phyloP scores from a whole-genome alignment of 257 asterid genomes.

The Solanum verrucosum region DNA sequence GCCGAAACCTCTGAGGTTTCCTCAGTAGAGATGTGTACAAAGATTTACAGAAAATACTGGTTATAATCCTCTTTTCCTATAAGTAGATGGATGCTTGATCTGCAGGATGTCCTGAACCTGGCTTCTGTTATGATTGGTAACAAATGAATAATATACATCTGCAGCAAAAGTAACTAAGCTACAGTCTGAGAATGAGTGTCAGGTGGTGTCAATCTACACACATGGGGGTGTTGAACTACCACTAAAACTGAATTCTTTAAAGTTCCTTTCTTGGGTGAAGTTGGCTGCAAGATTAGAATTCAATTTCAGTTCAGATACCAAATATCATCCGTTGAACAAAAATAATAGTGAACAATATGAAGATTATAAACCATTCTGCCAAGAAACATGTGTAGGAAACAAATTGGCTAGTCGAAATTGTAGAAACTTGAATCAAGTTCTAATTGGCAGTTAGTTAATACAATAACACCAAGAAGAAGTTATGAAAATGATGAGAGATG shows the following conservation, averaged over 20 bases:
- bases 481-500: neutral
- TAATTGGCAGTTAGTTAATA: neutral
- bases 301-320: neutral
- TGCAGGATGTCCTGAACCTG: neutral
- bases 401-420: neutral
- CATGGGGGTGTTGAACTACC: constrained; percentile 67
- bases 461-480: neutral
- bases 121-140: neutral
- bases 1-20: neutral
- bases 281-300: constrained; percentile 40
- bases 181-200: constrained; percentile 3
- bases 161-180: neutral
- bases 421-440: neutral
- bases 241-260: constrained; percentile 48
- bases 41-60: neutral
- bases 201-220: constrained; percentile 12
- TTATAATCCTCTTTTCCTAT: neutral
- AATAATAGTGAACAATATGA: neutral
- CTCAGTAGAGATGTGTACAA: neutral
- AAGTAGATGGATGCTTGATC: neutral
- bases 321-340: neutral
- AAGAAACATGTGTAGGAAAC: neutral
- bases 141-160: neutral
- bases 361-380: neutral
- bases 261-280: constrained; percentile 33